These are phyloP conservation scores for Tillandsia fasciculata DNA, from an alignment of 176 grass and related monocot species.

Conservation along the genomic window DNA sequence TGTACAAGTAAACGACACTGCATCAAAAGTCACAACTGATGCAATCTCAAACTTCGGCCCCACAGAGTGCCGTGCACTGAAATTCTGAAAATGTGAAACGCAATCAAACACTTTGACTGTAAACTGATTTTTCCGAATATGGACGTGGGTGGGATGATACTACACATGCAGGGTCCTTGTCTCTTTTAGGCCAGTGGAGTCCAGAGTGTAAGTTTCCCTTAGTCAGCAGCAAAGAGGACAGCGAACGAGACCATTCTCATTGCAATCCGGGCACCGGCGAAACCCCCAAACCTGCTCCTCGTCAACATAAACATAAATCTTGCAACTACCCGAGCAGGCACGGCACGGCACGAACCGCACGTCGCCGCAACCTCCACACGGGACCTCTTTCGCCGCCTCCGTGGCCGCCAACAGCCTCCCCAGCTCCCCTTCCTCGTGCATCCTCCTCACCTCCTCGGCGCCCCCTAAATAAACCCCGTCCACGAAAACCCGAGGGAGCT, in stretches of 20 bases:
- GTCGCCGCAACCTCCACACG: constrained; percentile 45
- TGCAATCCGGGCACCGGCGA: constrained; percentile 71
- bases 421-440: constrained; percentile 76
- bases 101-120: too few relatives aligned
- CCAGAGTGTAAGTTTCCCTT: too few relatives aligned
- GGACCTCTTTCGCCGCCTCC: neutral
- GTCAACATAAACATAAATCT: constrained; percentile 90
- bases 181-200: too few relatives aligned
- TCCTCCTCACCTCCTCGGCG: constrained; percentile 46
- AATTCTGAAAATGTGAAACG: too few relatives aligned
- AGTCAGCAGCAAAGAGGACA: constrained; percentile 65
- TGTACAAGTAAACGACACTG: too few relatives aligned
- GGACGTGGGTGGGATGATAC: too few relatives aligned
- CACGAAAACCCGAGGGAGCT: constrained; percentile 60
- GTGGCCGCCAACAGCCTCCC: constrained; percentile 24
- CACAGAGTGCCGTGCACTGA: too few relatives aligned
- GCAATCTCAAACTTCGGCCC: too few relatives aligned
- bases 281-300: constrained; percentile 31
- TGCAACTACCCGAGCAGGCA: constrained; percentile 89
- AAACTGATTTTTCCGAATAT: too few relatives aligned
- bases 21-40: too few relatives aligned
- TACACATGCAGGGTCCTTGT: too few relatives aligned
- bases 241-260: constrained; percentile 85
- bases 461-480: constrained; percentile 58
- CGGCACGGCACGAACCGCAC: constrained; percentile 80